Conservation (phyloP, 2,329 filamentous ascomycete genomes). For the Akanthomyces dipterigenus region DNA sequence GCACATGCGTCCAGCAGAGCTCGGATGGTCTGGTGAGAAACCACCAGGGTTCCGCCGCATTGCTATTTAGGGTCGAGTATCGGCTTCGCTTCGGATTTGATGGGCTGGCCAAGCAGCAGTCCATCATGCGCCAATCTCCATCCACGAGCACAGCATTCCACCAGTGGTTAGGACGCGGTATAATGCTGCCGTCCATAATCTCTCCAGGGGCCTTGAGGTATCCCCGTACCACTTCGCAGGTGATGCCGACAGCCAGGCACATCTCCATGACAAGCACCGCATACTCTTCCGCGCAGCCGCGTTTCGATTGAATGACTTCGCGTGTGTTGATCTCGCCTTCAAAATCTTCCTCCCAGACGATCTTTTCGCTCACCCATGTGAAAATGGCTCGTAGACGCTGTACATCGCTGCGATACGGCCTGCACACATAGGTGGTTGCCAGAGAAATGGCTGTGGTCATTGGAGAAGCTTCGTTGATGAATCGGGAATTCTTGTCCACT, state of each 20-base stretch:
- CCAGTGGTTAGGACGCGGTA: constrained; percentile 90
- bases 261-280: constrained; percentile 85
- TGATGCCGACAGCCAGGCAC: constrained; percentile 83
- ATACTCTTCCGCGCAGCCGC: constrained; percentile 84
- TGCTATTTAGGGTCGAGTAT: constrained; percentile 67
- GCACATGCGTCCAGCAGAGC: constrained; percentile 92
- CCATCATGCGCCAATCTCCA: constrained; percentile 92
- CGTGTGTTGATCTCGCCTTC: constrained; percentile 78
- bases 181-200: constrained; percentile 67
- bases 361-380: constrained; percentile 92
- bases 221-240: constrained; percentile 79
- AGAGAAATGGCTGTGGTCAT: constrained; percentile 75
- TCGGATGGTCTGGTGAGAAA: constrained; percentile 87
- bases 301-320: constrained; percentile 74
- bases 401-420: constrained; percentile 89
- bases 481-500: constrained; percentile 93
- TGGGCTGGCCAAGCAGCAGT: constrained; percentile 84
- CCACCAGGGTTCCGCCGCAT: constrained; percentile 80
- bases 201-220: constrained; percentile 91
- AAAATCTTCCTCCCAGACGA: constrained; percentile 92
- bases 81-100: constrained; percentile 74
- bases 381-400: constrained; percentile 92
- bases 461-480: constrained; percentile 75
- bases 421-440: constrained; percentile 86
- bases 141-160: constrained; percentile 95